Evolutionary conservation across 352 stramenopile genomes (phyloP).

Genomic region (Aphanomyces stellatus): DNA sequence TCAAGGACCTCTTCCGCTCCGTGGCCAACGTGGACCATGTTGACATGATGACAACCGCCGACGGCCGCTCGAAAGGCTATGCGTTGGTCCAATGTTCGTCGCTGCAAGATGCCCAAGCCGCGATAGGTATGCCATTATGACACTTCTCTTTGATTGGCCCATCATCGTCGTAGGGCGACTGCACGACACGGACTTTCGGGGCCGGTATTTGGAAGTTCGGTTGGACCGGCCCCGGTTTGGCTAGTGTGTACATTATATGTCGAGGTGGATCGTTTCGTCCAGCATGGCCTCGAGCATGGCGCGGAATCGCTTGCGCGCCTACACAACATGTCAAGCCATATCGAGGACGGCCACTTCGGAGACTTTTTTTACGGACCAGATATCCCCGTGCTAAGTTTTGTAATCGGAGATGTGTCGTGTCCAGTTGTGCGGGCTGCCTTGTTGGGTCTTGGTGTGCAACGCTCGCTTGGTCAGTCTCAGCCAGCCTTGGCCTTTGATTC

Average conservation of each 20-base stretch:
- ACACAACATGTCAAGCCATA: slow-evolving; percentile 1
- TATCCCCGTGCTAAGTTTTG: slow-evolving; percentile 25
- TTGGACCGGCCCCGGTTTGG: slow-evolving; percentile 43
- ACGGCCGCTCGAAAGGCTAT: slow-evolving; percentile 60
- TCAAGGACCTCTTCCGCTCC: slow-evolving; percentile 58
- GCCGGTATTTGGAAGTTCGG: slow-evolving; percentile 55
- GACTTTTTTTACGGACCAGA: slow-evolving; percentile 22
- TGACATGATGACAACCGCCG: slow-evolving; percentile 44
- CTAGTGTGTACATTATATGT: background rate
- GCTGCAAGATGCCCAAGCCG: slow-evolving; percentile 36
- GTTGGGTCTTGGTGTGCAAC: slow-evolving; percentile 3
- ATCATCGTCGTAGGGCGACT: slow-evolving; percentile 32
- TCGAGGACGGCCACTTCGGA: slow-evolving; percentile 3
- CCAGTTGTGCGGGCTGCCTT: slow-evolving; percentile 5
- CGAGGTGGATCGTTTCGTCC: background rate
- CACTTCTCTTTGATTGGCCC: background rate
- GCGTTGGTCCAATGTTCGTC: slow-evolving; percentile 58
- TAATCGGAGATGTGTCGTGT: slow-evolving; percentile 20
- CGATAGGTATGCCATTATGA: slow-evolving; percentile 39
- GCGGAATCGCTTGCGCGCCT: slow-evolving; percentile 35
- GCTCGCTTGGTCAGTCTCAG: background rate
- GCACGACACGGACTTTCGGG: slow-evolving; percentile 56
- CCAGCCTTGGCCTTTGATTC: too few relatives aligned
- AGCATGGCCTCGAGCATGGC: slow-evolving; percentile 8
- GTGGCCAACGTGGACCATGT: slow-evolving; percentile 60